phyloP scores from a whole-genome alignment of 345 rosid genomes.

The Raphanus sativus region DNA sequence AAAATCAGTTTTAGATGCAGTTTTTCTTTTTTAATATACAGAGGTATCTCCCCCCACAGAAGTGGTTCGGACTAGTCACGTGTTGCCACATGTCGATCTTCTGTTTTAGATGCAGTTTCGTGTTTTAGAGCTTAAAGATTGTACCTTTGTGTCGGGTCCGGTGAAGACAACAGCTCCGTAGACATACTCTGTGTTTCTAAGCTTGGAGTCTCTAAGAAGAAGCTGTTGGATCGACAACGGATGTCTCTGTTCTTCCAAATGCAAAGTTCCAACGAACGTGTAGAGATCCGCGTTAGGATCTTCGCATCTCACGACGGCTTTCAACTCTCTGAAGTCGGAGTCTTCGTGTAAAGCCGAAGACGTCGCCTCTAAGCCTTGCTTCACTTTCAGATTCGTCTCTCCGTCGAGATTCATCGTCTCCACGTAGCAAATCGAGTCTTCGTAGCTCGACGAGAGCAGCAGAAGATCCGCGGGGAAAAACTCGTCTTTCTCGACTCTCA shows the following conservation, averaged over 20 bases:
- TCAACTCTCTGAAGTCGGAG: conserved; percentile 61
- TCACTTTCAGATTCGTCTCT: conserved; percentile 87
- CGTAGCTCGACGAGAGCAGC: conserved; percentile 77
- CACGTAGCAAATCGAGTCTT: conserved; percentile 92
- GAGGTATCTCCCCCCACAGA: too few relatives aligned
- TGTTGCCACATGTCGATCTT: too few relatives aligned
- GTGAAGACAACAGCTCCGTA: conserved; percentile 88
- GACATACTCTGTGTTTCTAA: conserved; percentile 81
- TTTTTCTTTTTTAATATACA: too few relatives aligned
- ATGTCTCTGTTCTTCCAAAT: conserved; percentile 56
- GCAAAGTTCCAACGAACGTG: conserved; percentile 75
- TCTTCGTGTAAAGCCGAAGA: conserved; percentile 59
- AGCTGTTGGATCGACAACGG: conserved; percentile 91
- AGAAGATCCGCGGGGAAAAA: conserved; percentile 96
- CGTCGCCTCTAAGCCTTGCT: conserved; percentile 73
- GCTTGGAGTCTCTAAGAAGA: conserved; percentile 85
- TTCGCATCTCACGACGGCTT: conserved; percentile 75
- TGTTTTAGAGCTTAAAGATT: too few relatives aligned
- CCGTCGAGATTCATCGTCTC: conserved; percentile 97
- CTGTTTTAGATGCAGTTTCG: too few relatives aligned
- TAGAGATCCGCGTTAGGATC: conserved; percentile 93
- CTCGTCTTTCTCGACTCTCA: conserved; percentile 90
- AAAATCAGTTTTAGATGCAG: neutral
- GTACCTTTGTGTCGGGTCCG: conserved; percentile 72
- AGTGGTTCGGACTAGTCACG: too few relatives aligned